Conservation (phyloP, 129 eudicot species). For the Arctium lappa region DNA sequence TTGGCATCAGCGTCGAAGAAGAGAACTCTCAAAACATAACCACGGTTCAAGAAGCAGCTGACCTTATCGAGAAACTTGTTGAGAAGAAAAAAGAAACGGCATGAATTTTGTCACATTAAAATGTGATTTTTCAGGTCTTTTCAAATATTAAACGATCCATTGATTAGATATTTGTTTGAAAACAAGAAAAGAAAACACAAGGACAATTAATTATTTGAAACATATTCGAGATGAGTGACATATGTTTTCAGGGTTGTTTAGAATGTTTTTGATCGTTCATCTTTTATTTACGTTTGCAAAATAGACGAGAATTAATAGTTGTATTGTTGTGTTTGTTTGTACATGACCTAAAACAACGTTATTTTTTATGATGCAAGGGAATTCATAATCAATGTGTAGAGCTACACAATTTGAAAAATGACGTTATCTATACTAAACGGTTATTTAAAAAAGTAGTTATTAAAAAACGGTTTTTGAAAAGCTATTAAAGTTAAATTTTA, state of each 20-base stretch:
- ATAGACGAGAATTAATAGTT: neutral
- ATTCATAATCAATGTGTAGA: neutral
- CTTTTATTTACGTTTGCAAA: neutral
- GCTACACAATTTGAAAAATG: too few relatives aligned
- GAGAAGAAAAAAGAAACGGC: constrained; percentile 43
- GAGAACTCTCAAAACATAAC: constrained; percentile 72
- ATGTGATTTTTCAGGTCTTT: neutral
- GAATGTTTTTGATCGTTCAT: neutral
- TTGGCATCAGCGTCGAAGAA: constrained; percentile 64
- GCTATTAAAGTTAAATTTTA: too few relatives aligned
- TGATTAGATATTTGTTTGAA: constrained; percentile 13
- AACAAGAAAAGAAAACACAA: neutral
- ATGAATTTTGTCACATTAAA: neutral
- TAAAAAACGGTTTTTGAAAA: too few relatives aligned
- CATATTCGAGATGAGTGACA: constrained; percentile 16
- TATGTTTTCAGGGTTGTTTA: neutral
- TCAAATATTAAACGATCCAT: neutral
- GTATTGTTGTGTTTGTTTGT: neutral
- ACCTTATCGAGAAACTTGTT: constrained; percentile 59
- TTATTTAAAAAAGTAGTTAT: too few relatives aligned
- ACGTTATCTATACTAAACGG: too few relatives aligned
- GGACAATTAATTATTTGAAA: constrained; percentile 14
- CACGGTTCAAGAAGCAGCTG: constrained; percentile 73
- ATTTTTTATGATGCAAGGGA: neutral
- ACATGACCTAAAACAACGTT: too few relatives aligned